Conservation (phyloP, 306 rosid genomes). For the Styphnolobium japonicum region DNA sequence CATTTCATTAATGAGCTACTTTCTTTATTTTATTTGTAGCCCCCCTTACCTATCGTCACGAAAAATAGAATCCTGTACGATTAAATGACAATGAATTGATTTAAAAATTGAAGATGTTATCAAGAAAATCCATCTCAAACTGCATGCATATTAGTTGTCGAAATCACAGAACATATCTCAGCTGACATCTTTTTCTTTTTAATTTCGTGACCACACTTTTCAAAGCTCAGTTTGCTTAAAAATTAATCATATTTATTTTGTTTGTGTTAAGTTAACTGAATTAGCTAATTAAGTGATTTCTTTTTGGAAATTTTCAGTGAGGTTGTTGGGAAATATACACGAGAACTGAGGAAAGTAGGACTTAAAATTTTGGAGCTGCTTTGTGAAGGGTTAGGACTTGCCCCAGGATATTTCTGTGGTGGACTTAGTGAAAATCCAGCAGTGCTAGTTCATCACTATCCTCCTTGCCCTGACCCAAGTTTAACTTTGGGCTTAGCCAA, state of each 20-base stretch:
- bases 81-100: neutral
- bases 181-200: neutral
- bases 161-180: neutral
- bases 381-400: conserved; percentile 60
- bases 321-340: conserved; percentile 36
- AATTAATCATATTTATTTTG: neutral
- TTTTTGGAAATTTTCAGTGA: conserved; percentile 35
- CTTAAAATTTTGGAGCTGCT: conserved; percentile 47
- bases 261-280: neutral
- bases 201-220: neutral
- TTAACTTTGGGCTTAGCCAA: conserved; percentile 60
- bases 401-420: conserved; percentile 34
- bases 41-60: neutral
- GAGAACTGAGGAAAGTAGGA: conserved; percentile 40
- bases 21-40: neutral
- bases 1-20: neutral
- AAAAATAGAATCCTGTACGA: neutral
- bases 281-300: neutral
- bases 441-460: conserved; percentile 57
- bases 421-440: conserved; percentile 42
- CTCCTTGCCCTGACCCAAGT: conserved; percentile 76
- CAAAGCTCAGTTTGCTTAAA: neutral
- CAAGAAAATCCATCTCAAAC: neutral
- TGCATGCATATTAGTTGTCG: neutral
- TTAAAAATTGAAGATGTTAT: neutral